A percentile compares a stretch with the other conserved stretches of the same genome.
These are phyloP conservation scores for Trifolium repens DNA, from an alignment of 306 rosid species.

Conservation along the genomic window DNA sequence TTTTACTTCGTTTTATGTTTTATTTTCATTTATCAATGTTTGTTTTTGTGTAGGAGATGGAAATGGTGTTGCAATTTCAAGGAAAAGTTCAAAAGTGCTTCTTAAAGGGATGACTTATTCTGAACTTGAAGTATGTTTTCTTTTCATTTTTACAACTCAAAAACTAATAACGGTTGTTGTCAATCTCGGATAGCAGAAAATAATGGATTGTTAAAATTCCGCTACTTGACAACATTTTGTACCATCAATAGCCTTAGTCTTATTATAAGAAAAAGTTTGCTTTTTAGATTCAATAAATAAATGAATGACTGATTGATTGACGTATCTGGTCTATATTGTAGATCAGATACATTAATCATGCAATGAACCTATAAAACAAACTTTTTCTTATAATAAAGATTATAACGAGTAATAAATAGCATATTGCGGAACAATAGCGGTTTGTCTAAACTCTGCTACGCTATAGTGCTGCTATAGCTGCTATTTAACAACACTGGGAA, in stretches of 20 bases:
- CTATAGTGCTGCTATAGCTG: no score
- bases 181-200: not conserved
- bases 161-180: not conserved
- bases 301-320: no score
- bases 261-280: no score
- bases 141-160: not conserved
- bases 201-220: not conserved
- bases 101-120: conserved; percentile 82
- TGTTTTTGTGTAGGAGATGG: conserved; percentile 37
- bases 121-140: conserved; percentile 62
- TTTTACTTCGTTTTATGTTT: not conserved
- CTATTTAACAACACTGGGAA: no score
- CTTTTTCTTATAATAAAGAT: no score
- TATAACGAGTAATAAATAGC: not conserved
- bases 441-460: not conserved
- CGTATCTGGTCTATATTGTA: no score
- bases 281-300: no score
- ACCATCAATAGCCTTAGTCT: no score
- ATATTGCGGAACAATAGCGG: not conserved
- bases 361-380: no score
- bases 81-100: conserved; percentile 53
- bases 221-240: not conserved
- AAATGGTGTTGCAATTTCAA: conserved; percentile 35
- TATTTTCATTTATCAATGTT: not conserved
- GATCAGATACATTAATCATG: no score